Conservation (phyloP, 106 monocot species). For the Agapanthus africanus region DNA sequence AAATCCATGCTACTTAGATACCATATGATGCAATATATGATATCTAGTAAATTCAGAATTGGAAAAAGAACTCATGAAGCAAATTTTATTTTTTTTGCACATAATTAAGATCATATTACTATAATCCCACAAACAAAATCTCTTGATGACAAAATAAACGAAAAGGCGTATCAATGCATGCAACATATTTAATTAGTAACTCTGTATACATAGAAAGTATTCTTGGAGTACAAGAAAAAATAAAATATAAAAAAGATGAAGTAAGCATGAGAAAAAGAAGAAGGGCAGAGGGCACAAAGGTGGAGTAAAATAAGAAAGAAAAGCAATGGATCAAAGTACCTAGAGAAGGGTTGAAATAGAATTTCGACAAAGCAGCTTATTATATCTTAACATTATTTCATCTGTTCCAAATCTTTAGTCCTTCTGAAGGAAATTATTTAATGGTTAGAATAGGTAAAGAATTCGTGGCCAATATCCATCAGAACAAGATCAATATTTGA, state of each 20-base stretch:
- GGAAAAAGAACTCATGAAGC: background rate
- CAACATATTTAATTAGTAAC: background rate
- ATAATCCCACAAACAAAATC: background rate
- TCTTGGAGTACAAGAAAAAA: background rate
- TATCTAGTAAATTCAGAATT: background rate
- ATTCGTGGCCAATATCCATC: background rate
- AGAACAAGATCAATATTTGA: background rate
- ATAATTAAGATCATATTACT: background rate
- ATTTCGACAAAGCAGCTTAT: background rate
- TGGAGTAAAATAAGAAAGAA: background rate
- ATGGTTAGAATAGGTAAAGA: background rate
- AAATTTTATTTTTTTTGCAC: background rate
- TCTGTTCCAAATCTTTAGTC: background rate
- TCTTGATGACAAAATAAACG: background rate
- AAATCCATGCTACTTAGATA: no score
- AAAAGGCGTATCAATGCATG: background rate
- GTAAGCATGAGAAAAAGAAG: background rate
- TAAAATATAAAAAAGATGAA: background rate
- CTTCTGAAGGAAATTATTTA: conserved; percentile 1
- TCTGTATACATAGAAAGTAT: background rate
- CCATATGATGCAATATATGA: conserved; percentile 1
- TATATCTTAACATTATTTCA: background rate
- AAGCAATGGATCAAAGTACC: background rate
- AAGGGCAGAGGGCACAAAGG: background rate
- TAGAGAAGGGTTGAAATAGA: background rate